Base-by-base conservation (phyloP, 106 monocot genomes). In the Dendrobium chrysotoxum region DNA sequence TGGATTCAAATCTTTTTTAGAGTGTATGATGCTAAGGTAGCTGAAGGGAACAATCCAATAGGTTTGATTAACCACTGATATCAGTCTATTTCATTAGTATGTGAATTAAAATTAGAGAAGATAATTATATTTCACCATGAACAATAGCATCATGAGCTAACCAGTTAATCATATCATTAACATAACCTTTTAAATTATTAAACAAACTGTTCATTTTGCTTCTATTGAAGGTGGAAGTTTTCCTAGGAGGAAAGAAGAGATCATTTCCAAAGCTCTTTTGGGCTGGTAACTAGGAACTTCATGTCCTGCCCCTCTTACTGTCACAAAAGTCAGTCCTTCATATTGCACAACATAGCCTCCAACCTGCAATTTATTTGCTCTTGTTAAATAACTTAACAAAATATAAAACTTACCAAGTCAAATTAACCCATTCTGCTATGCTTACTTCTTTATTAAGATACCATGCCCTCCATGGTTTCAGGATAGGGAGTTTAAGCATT, bases 251-350 rank as follows among this genome's bases (percentile, higher is more conserved):
- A 88, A 85, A 18, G 79, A 50, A 20, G 47, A 45, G 20, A 82
- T 3, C 13, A 88, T 70, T 66, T 77, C 78, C 21, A 53, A 20
- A 20, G 85, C 20, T 13, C 76, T 80, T 10, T 39, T 17, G 15
- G 88, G 88, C 10, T 18, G 39, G 47, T 70, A 44, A 15, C 76
- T 78, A 15, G 85, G 88, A 39, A 88, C 85, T 53, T 80, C 40
- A 25, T 88, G 85, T 13, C 88, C 88, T 10, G 85, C 79, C 4
- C 72, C 88, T 41, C 88, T 79, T 4, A 88, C 54, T 53, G 88
- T 85, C 6, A 83, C 77, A 66, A 82, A 88, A 0, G 85, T 83
- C 28, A 88, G 21, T 20, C 88, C 88, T 8, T 35, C 31, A 35
- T 71, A 31, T 28, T 35, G 30, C 26, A 71, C 71, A n/a, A 71